Evolutionary conservation across 225 moss, liverwort and hornwort species (phyloP).

Genomic region (Polytrichum commune): DNA sequence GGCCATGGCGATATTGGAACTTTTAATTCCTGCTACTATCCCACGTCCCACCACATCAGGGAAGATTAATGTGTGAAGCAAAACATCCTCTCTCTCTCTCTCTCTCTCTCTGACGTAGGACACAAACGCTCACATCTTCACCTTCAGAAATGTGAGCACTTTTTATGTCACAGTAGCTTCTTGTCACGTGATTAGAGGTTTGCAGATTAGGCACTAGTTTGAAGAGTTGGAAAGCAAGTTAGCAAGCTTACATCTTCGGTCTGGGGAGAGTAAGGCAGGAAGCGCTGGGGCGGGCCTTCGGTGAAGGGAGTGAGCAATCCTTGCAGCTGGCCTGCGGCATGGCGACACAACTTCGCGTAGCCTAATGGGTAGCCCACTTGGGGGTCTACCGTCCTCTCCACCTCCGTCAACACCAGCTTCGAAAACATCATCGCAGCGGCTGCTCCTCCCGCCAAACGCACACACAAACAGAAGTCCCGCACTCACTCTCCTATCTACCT

Average conservation of each 20-base stretch:
- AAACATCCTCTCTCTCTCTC: too few species aligned
- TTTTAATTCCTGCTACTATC: too few species aligned
- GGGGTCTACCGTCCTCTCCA: conserved; percentile 31
- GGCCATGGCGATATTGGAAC: too few species aligned
- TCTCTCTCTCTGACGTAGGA: not conserved
- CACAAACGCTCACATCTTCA: not conserved
- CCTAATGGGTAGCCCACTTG: conserved; percentile 34
- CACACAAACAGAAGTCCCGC: too few species aligned
- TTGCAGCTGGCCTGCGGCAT: conserved; percentile 27
- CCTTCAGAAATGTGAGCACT: not conserved
- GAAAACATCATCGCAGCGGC: conserved; percentile 9
- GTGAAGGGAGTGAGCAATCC: conserved; percentile 35
- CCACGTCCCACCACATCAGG: too few species aligned
- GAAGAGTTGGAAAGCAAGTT: not conserved
- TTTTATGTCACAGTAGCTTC: too few species aligned
- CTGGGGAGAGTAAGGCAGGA: conserved; percentile 38
- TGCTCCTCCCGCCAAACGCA: too few species aligned
- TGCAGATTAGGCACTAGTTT: too few species aligned
- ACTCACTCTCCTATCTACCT: too few species aligned
- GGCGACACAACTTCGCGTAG: conserved; percentile 36
- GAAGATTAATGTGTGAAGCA: too few species aligned
- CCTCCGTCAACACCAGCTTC: conserved; percentile 30
- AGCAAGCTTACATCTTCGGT: conserved; percentile 28
- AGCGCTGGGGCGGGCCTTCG: conserved; percentile 39
- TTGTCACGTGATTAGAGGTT: too few species aligned